Conservation (phyloP, 2,329 filamentous ascomycete species). For the Cryphonectria parasitica region DNA sequence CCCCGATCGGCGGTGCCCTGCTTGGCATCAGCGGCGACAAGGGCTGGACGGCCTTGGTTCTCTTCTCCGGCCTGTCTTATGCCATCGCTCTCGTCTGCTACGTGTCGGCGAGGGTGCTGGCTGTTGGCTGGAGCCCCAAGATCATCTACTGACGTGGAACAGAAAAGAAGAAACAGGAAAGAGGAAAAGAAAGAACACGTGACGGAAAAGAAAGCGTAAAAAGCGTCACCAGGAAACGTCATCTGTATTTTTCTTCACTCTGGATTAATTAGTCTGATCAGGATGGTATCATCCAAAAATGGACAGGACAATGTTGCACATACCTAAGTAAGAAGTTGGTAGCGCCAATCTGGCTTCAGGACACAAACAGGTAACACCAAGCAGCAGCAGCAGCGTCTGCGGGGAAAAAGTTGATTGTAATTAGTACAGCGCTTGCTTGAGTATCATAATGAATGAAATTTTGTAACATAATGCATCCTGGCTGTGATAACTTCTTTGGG, state of each 20-base stretch:
- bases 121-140: constrained; percentile 41
- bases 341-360: neutral
- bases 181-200: too few species aligned
- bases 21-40: constrained; percentile 38
- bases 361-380: neutral
- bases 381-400: neutral
- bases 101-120: constrained; percentile 39
- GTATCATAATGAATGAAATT: neutral
- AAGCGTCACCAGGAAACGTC: neutral
- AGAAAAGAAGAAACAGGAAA: neutral
- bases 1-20: constrained; percentile 48
- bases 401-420: neutral
- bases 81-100: constrained; percentile 41
- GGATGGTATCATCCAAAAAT: neutral
- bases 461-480: neutral
- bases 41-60: constrained; percentile 44
- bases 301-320: neutral
- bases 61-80: constrained; percentile 45
- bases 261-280: neutral
- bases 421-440: neutral
- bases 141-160: constrained; percentile 34
- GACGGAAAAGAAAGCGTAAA: too few species aligned
- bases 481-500: too few species aligned
- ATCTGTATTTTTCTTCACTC: neutral
- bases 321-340: neutral